Base-by-base conservation (phyloP, 495 filamentous ascomycete genomes). In the Talaromyces adpressus region DNA sequence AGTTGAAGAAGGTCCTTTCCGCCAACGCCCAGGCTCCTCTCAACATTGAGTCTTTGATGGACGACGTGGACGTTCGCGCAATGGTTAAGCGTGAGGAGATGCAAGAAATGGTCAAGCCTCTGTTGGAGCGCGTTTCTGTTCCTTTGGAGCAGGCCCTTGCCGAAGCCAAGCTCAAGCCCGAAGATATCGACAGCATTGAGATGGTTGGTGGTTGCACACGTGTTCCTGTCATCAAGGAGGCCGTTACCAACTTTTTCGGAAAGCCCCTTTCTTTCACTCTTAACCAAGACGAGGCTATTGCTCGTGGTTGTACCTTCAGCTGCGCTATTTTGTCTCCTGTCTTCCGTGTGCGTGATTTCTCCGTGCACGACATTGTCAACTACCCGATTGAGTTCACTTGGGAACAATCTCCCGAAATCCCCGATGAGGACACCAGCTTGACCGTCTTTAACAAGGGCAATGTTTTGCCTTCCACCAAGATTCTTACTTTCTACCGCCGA, bases 341-440 rank as follows among this genome's bases (percentile, higher is more conserved):
- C 67, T 99, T 99, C 89, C 92, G 92, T 75, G 95, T 98, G 71
- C 91, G 95, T 71, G 94, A 98, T 79, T 99, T 98, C 78, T 87
- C 92, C 68, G 86, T 98, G 59, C 92, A 97, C 81, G 94, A 99
- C 74, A 92, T 97, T 67, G 91, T 97, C 74, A 92, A 86, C 81
- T 98, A 98, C 80, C 94, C 94, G 34, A 97, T 99, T 77, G 95
- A 99, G 75, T 99, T 99, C 80, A 90, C 91, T 61, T 99, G 94
- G 94, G 94, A 99, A 84, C 94, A 98, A 81, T 96, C 94, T 27
- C 85, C 92, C 58, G 94, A 99, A 63, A 98, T 99, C 69, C 94
- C 94, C 30, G 95, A 99, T 75, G 94, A 99, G 82, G 94, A 98
- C 72, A 98, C 95, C 59, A 94, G 88, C 81, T 83, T 99, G 58